Evolutionary conservation across 2,329 filamentous ascomycete genomes (phyloP), one percentile per base, ranked within the genome.

Genomic region (Drechslera avenae): DNA sequence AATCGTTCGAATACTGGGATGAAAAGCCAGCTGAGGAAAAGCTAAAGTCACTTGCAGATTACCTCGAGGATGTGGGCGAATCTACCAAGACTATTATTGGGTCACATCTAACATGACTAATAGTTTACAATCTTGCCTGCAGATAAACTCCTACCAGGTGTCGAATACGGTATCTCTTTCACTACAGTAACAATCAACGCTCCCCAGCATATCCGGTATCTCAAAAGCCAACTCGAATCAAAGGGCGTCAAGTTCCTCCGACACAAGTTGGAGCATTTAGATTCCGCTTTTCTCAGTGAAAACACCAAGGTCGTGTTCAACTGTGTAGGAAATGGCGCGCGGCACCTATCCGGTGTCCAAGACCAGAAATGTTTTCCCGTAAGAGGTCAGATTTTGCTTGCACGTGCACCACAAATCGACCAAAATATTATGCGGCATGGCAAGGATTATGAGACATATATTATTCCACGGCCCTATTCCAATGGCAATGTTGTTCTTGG

Each of bases 341-440:
- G 59, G 3, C 33, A 7, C 13, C 46, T 62, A 2, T 17, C 31
- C 32, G 56, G 56, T 34, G 56, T 60, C 10, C 21, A 56, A 28
- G 59, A 62, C 26, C 7, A 34, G 17, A 55, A 51, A 36, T 60
- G 51, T 28, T 60, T 56, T 37, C 56, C 54, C 9, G 56, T 55
- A 14, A 39, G 59, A 36, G 59, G 56, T 9, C 59, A 62, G n/a
- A 56, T 62, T 10, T 45, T 62, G 9, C 48, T 62, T 10, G 52
- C 52, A 13, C 37, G 49, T 40, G 59, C 59, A 28, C 56, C 56
- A 5, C 54, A 57, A 4, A 52, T 62, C 16, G 9, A 31, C 1
- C 47, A 52, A 23, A 62, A 57, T n/a, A 44, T 60, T 2, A 62
- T 62, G 59, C 51, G 59, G 4, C 59, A 62, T 46, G 59, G 59